Evolutionary conservation across 495 filamentous ascomycete species (phyloP).

Genomic region (Aspergillus sclerotioniger): DNA sequence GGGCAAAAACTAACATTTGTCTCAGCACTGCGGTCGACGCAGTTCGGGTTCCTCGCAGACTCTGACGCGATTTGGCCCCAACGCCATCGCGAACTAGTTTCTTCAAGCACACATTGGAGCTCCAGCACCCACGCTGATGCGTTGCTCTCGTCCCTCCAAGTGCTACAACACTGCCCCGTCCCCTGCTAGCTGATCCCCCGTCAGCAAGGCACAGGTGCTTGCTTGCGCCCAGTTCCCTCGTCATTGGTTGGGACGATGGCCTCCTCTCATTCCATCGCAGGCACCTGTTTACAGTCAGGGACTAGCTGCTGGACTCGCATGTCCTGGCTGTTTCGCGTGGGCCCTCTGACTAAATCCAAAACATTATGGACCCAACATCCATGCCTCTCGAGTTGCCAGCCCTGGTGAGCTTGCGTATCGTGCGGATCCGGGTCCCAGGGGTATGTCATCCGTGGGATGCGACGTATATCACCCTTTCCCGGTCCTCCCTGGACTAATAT

Average conservation of each 20-base stretch:
- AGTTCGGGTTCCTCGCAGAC: not conserved
- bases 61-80: constrained; percentile 9
- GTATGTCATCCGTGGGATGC: constrained; percentile 1
- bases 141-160: not conserved
- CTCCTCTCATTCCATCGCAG: not conserved
- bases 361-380: constrained; percentile 5
- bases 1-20: not conserved
- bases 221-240: not conserved
- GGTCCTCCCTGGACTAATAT: not conserved
- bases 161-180: not conserved
- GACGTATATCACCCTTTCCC: constrained; percentile 5
- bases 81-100: constrained; percentile 5
- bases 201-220: not conserved
- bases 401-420: not conserved
- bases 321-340: constrained; percentile 1
- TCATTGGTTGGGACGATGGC: not conserved
- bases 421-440: not conserved
- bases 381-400: not conserved
- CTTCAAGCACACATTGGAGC: not conserved
- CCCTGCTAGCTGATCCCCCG: not conserved
- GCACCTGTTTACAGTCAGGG: not conserved
- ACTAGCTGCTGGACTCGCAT: not conserved
- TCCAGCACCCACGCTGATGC: not conserved
- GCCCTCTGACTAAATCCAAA: not conserved
- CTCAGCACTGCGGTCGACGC: not conserved